phyloP scores from a whole-genome alignment of 2,329 filamentous ascomycete species.

The Talaromyces marneffei region DNA sequence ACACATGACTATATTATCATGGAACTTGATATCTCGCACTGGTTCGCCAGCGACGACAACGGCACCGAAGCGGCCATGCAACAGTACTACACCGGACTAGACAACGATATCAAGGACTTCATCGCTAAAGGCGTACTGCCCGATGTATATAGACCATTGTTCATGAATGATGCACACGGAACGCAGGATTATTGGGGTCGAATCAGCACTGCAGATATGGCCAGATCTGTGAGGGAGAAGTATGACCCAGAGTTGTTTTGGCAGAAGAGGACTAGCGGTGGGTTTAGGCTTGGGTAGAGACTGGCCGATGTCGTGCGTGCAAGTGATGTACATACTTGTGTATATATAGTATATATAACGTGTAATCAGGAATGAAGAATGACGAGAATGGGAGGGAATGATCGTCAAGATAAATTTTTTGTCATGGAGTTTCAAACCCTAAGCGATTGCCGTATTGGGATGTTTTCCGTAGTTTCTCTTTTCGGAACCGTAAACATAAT shows the following conservation, averaged over 20 bases:
- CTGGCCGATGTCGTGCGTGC: no score
- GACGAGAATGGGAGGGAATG: neutral
- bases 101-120: slow-evolving; percentile 30
- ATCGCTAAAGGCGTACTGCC: slow-evolving; percentile 32
- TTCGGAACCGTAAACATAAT: neutral
- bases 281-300: slow-evolving; percentile 29
- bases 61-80: slow-evolving; percentile 37
- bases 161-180: slow-evolving; percentile 44
- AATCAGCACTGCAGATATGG: slow-evolving; percentile 28
- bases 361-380: neutral
- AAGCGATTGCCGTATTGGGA: neutral
- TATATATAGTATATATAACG: neutral
- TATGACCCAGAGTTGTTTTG: slow-evolving; percentile 40
- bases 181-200: slow-evolving; percentile 42
- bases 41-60: slow-evolving; percentile 27
- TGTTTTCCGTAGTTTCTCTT: neutral
- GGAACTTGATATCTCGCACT: slow-evolving; percentile 42
- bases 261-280: slow-evolving; percentile 36
- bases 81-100: slow-evolving; percentile 33
- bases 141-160: slow-evolving; percentile 40
- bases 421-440: neutral
- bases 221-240: slow-evolving; percentile 28
- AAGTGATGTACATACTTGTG: neutral
- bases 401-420: neutral
- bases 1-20: slow-evolving; percentile 41